Percentiles rank a stretch among this genome's conserved stretches.
Conservation (phyloP, 129 eudicot species). For the Cynara cardunculus region DNA sequence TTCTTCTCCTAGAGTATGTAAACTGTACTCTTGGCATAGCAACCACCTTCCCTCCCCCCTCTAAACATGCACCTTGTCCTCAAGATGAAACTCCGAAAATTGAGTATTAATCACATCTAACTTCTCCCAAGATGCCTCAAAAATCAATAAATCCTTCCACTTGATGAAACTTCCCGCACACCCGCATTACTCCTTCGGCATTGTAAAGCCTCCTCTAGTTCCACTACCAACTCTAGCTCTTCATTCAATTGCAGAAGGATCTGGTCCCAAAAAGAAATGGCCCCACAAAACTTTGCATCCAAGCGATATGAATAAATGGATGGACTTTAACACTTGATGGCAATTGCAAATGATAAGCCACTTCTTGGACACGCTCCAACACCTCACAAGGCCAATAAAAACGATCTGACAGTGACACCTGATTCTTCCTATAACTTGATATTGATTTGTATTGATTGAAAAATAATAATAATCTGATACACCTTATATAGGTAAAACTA, state of each 20-base stretch:
- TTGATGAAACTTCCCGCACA: not conserved
- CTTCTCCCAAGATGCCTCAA: not conserved
- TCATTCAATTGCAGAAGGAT: not conserved
- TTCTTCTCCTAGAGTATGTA: not conserved
- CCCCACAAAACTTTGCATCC: not conserved
- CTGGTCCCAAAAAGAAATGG: not conserved
- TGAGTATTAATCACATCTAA: not conserved
- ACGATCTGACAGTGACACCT: too few species aligned
- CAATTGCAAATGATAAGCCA: too few species aligned
- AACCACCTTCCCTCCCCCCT: not conserved
- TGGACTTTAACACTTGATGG: too few species aligned
- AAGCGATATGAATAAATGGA: too few species aligned
- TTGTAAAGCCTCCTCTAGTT: not conserved
- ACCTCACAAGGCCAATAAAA: too few species aligned
- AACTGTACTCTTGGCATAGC: not conserved
- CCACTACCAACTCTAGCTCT: not conserved
- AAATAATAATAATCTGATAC: too few species aligned
- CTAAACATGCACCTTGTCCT: not conserved
- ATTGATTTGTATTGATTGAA: too few species aligned
- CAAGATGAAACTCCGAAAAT: not conserved
- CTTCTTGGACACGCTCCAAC: too few species aligned
- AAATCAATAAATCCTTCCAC: not conserved
- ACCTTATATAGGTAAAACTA: too few species aligned
- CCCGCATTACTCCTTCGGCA: not conserved
- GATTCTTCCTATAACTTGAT: too few species aligned